Evolutionary conservation across 2,329 filamentous ascomycete species (phyloP), one percentile per base, ranked within the genome.

Genomic region (Aaosphaeria pasadenensis): DNA sequence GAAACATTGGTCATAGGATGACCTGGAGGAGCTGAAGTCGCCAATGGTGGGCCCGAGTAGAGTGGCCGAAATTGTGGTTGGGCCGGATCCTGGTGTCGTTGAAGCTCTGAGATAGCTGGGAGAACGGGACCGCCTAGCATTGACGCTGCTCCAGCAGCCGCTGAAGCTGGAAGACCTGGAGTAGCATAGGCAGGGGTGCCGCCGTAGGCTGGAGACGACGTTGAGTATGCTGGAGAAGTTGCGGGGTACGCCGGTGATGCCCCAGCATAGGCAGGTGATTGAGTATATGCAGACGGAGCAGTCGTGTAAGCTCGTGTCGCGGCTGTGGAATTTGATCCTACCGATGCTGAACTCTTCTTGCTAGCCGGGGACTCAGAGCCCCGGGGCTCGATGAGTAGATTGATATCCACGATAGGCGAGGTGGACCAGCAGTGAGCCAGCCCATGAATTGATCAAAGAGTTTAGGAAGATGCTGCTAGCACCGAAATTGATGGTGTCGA

Each of bases 401-500:
- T 84, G 87, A 96, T 95, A 91, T 96, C 91, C 91, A 96, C 86
- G 82, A 80, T 91, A 84, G 78, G 83, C 81, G 79, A 79, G 58
- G 57, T 53, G 56, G 64, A 72, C 71, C 68, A 69, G 73, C 70
- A 52, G 62, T 52, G 44, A 56, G 60, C 74, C 69, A 75, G 73
- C 71, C 70, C 69, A 73, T 71, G 60, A 52, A 58, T 53, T 58
- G 53, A 48, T 41, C 46, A 48, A 46, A 31, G 41, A 44, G 33
- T 44, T 53, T 46, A 46, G 46, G 53, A 58, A 53, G 35, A 49
- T 56, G 46, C 42, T 48, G 50, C 43, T 46, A 52, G 51, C 55
- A 44, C 52, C 54, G 46, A 46, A 43, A 39, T 39, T 47, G 38
- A 39, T 32, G 51, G 17, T 24, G 17, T 24, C 17, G 17, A 24